These are phyloP conservation scores for Coniochaeta sp. DNA, from an alignment of 2,329 filamentous ascomycete genomes.

Conservation along the genomic window DNA sequence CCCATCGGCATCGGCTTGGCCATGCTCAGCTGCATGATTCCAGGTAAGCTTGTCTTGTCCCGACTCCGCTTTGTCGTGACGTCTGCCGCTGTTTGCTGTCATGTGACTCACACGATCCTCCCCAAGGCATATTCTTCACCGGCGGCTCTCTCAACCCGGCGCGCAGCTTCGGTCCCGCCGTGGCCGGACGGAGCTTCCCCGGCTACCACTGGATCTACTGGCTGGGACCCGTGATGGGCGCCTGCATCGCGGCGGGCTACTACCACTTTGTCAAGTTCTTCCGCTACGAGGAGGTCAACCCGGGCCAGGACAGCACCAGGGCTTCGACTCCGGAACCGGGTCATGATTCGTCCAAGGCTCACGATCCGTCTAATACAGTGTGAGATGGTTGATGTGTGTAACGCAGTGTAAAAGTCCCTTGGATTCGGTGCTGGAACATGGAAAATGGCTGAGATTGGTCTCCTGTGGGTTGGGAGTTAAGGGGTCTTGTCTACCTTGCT, in stretches of 20 bases:
- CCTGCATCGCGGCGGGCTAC: neutral
- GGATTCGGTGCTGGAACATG: neutral
- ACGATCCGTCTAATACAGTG: neutral
- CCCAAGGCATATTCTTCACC: conserved; percentile 5
- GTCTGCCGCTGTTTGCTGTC: neutral
- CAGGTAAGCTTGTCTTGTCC: conserved; percentile 14
- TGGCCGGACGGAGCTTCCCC: conserved; percentile 33
- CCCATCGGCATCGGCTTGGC: conserved; percentile 66
- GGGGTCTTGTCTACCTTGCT: neutral
- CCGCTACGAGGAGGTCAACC: neutral
- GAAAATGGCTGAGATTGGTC: neutral
- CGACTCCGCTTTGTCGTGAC: neutral
- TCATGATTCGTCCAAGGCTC: neutral
- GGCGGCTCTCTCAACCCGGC: conserved; percentile 42
- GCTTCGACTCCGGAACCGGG: neutral
- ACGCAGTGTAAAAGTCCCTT: neutral
- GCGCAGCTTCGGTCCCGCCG: conserved; percentile 36
- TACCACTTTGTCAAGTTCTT: neutral
- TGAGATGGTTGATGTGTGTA: neutral
- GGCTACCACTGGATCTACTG: conserved; percentile 7
- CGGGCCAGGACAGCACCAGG: neutral
- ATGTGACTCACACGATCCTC: neutral
- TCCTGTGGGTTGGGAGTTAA: neutral
- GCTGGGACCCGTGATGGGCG: neutral
- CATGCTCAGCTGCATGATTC: conserved; percentile 52